phyloP scores from a whole-genome alignment of 2,329 filamentous ascomycete genomes.

The Nothopassalora personata region DNA sequence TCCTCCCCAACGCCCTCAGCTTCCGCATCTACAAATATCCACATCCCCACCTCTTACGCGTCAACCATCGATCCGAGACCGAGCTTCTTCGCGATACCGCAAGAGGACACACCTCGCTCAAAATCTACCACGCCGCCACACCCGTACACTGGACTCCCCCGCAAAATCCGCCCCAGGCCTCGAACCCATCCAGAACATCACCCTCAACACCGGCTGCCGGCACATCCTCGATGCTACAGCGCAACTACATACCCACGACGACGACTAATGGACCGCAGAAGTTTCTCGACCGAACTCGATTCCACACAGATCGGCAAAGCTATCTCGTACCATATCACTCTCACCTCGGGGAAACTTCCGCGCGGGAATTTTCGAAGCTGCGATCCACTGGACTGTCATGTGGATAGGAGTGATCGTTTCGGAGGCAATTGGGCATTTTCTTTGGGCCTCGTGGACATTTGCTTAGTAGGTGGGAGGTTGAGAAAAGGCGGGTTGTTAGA shows the following conservation, averaged over 20 bases:
- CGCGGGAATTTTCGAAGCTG: conserved; percentile 4
- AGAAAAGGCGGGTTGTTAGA: no score
- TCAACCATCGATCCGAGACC: conserved; percentile 5
- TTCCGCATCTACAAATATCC: not conserved
- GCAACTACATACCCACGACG: no score
- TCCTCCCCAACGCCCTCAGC: not conserved
- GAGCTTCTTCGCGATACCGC: conserved; percentile 8
- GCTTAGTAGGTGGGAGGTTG: no score
- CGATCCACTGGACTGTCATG: conserved; percentile 11
- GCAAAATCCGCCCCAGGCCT: no score
- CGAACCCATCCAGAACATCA: no score
- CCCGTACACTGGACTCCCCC: not conserved
- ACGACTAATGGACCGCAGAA: no score
- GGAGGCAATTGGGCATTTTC: not conserved
- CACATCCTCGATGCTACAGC: no score
- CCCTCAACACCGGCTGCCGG: no score
- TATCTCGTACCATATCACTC: not conserved
- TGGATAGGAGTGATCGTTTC: not conserved
- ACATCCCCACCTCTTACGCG: not conserved
- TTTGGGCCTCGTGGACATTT: not conserved
- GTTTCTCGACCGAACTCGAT: not conserved
- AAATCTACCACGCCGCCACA: conserved; percentile 1
- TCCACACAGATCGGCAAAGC: not conserved
- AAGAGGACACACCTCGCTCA: not conserved
- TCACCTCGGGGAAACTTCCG: no score